Evolutionary conservation across 163 green algal genomes (phyloP).

Genomic region (Prototheca cutis): DNA sequence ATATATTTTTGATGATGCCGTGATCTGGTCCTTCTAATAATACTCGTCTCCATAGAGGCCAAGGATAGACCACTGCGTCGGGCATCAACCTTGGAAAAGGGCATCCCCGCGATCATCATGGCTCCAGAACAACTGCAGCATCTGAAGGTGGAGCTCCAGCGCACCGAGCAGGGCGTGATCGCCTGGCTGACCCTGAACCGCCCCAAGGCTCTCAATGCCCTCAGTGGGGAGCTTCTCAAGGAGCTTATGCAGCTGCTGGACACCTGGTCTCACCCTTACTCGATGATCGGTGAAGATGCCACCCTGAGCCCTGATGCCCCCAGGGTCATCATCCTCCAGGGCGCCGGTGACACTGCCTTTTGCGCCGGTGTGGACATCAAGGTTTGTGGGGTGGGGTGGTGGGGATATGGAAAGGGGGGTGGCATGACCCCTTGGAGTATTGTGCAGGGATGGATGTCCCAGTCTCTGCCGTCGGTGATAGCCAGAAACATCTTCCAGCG

Average conservation of each 20-base stretch:
- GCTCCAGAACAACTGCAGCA: too few species aligned
- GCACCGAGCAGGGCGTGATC: not conserved
- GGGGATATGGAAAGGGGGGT: not conserved
- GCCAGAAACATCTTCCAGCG: too few species aligned
- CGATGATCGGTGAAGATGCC: conserved; percentile 1
- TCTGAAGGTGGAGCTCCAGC: conserved; percentile 5
- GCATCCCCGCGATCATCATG: too few species aligned
- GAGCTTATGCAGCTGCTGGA: conserved; percentile 16
- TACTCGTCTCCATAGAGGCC: too few species aligned
- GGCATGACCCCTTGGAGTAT: not conserved
- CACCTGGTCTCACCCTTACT: conserved; percentile 6
- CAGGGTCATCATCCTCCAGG: conserved; percentile 17
- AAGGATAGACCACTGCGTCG: too few species aligned
- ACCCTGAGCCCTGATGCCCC: conserved; percentile 6
- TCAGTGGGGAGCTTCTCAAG: conserved; percentile 11
- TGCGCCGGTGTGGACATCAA: conserved; percentile 29
- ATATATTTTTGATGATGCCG: too few species aligned
- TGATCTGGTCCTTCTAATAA: too few species aligned
- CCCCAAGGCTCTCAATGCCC: conserved; percentile 17
- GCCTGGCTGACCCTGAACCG: conserved; percentile 14
- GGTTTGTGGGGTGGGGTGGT: conserved; percentile 1
- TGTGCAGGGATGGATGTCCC: not conserved
- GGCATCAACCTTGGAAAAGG: too few species aligned
- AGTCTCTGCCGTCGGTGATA: too few species aligned
- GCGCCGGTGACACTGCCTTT: conserved; percentile 11